Evolutionary conservation across 176 grass and related monocot genomes (phyloP).

Genomic region (Calamus simplicifolius): DNA sequence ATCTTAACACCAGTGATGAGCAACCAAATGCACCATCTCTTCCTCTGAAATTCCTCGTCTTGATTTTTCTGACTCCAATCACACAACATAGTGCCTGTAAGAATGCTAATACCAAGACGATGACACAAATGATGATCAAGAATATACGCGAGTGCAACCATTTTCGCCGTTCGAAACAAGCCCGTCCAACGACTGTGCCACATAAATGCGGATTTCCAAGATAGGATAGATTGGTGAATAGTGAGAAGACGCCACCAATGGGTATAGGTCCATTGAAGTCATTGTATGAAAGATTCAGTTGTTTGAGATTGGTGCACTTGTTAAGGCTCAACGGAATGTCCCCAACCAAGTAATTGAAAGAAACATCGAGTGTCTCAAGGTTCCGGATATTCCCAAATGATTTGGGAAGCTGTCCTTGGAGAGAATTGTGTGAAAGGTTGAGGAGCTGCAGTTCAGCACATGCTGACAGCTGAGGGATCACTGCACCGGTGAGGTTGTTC

Average conservation of each 20-base stretch:
- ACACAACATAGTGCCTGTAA: constrained; percentile 33
- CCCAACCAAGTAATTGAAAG: constrained; percentile 48
- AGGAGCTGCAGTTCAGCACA: constrained; percentile 36
- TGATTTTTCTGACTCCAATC: constrained; percentile 36
- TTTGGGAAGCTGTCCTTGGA: constrained; percentile 28
- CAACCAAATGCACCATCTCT: constrained; percentile 27
- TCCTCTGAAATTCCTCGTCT: constrained; percentile 15
- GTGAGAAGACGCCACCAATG: constrained; percentile 25
- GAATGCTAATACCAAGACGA: constrained; percentile 37
- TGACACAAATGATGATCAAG: constrained; percentile 23
- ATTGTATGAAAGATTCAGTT: constrained; percentile 79
- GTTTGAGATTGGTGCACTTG: constrained; percentile 27
- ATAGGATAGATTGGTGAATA: constrained; percentile 49
- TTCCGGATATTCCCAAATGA: constrained; percentile 26
- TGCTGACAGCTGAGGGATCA: constrained; percentile 22
- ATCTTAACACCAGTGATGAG: constrained; percentile 57
- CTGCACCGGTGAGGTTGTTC: constrained; percentile 48
- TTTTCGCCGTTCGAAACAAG: constrained; percentile 12
- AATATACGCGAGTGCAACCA: constrained; percentile 48
- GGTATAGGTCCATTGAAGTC: constrained; percentile 58
- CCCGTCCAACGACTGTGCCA: constrained; percentile 15
- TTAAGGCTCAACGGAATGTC: constrained; percentile 54
- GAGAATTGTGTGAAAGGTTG: constrained; percentile 68
- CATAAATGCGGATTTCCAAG: constrained; percentile 57
- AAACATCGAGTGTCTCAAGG: constrained; percentile 54